Evolutionary conservation across 176 grass and related monocot genomes (phyloP).

Genomic region (Eragrostis curvula): DNA sequence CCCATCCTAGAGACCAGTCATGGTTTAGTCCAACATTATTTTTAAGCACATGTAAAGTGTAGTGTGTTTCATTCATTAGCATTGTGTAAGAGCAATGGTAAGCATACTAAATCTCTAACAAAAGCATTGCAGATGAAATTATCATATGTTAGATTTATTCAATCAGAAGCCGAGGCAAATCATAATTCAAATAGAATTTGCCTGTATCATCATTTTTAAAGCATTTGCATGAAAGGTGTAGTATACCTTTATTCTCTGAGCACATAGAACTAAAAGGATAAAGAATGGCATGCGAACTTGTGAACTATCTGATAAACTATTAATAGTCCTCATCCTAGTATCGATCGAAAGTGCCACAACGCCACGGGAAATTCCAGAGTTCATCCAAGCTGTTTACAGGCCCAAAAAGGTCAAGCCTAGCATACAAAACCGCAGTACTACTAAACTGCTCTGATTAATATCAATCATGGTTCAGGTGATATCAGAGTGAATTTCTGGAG

Average conservation of each 20-base stretch:
- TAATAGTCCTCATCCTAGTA: background rate
- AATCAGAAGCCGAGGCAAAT: background rate
- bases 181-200: background rate
- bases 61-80: background rate
- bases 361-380: background rate
- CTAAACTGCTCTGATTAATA: background rate
- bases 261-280: background rate
- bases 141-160: background rate
- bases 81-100: background rate
- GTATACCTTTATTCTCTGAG: background rate
- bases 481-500: background rate
- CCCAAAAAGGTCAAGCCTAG: background rate
- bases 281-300: slow-evolving; percentile 1
- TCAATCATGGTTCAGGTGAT: background rate
- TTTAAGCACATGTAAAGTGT: background rate
- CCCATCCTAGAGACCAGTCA: slow-evolving; percentile 70
- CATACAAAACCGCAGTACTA: background rate
- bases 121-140: background rate
- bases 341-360: background rate
- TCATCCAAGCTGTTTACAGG: background rate
- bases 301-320: slow-evolving; percentile 6
- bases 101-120: background rate
- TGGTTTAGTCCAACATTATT: slow-evolving; percentile 10
- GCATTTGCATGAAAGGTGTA: background rate
- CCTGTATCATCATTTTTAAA: background rate